Percentiles rank a stretch among this genome's conserved stretches.
phyloP scores from a whole-genome alignment of 148 eudicot genomes.

The Spergularia bocconei region DNA sequence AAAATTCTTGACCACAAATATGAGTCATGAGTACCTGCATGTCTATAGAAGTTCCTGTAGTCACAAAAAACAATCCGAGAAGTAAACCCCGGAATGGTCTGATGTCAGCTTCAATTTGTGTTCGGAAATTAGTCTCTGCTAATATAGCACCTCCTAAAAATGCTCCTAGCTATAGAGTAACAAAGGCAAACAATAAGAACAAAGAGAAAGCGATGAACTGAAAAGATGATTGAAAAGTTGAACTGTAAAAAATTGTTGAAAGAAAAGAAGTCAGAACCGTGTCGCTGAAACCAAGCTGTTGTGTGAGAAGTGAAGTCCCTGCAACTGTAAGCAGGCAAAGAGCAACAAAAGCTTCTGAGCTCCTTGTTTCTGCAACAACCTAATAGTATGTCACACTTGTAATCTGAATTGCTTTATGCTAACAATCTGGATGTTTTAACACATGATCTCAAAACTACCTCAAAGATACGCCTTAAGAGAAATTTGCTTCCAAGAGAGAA shows the following conservation, averaged over 20 bases:
- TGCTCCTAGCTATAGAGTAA: conserved; percentile 81
- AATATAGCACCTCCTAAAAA: conserved; percentile 93
- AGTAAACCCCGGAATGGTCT: conserved; percentile 98
- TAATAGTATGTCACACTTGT: conserved; percentile 37
- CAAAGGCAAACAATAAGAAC: conserved; percentile 6
- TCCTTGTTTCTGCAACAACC: conserved; percentile 98
- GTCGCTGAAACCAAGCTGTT: conserved; percentile 98
- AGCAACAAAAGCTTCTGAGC: conserved; percentile 99
- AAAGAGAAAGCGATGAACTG: background rate
- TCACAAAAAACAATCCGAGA: conserved; percentile 91
- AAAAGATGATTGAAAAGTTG: background rate
- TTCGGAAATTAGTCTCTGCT: conserved; percentile 96
- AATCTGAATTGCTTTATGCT: conserved; percentile 19
- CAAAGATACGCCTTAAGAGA: conserved; percentile 79
- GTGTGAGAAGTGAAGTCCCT: conserved; percentile 93
- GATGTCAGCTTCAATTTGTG: conserved; percentile 98
- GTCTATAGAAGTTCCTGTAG: conserved; percentile 97
- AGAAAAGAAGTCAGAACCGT: conserved; percentile 50
- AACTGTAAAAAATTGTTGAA: background rate
- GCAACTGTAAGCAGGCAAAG: conserved; percentile 94
- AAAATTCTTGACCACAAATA: conserved; percentile 4
- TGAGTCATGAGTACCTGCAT: conserved; percentile 54
- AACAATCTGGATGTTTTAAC: conserved; percentile 1
- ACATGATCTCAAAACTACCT: conserved; percentile 45
- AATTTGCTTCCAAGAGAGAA: conserved; percentile 89